A percentile compares a stretch with the other conserved stretches of the same genome.
Conservation (phyloP, 768 basidiomycete species). For the Hysterangium stoloniferum region DNA sequence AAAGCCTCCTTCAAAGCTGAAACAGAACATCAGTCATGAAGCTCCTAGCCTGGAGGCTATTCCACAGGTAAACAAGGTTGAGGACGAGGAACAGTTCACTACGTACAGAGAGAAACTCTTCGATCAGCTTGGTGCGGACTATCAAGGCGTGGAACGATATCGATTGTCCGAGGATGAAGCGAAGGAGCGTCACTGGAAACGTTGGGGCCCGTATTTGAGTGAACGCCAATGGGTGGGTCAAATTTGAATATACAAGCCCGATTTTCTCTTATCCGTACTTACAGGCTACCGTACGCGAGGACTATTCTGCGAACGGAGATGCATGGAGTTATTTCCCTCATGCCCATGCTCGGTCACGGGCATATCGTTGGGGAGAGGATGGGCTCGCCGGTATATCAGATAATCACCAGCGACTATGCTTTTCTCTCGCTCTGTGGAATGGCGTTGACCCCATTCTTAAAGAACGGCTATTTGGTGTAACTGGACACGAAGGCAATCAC, state of each 20-base stretch:
- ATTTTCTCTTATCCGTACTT: conserved; percentile 14
- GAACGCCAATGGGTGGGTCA: conserved; percentile 91
- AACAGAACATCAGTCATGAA: not conserved
- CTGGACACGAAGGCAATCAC: conserved; percentile 96
- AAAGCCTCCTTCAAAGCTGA: conserved; percentile 3
- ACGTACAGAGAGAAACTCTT: conserved; percentile 60
- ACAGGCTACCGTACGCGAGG: conserved; percentile 96
- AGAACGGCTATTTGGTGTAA: conserved; percentile 93
- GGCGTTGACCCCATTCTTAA: conserved; percentile 91
- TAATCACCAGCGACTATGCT: conserved; percentile 91
- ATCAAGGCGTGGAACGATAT: conserved; percentile 75
- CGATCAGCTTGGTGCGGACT: conserved; percentile 57
- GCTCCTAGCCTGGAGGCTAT: not conserved
- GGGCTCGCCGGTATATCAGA: conserved; percentile 96
- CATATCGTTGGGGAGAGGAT: conserved; percentile 99
- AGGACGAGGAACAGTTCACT: not conserved
- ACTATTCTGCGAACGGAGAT: conserved; percentile 94
- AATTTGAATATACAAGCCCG: not conserved
- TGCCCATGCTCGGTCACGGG: conserved; percentile 85
- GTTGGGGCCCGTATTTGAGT: conserved; percentile 96
- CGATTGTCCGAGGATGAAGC: conserved; percentile 78
- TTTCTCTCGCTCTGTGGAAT: conserved; percentile 91
- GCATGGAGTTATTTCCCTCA: conserved; percentile 96
- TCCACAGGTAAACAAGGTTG: conserved; percentile 15
- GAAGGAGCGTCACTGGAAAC: conserved; percentile 89